These are phyloP conservation scores for Grigorovia jiainica DNA, from an alignment of 805 yeast genomes.

Conservation along the genomic window DNA sequence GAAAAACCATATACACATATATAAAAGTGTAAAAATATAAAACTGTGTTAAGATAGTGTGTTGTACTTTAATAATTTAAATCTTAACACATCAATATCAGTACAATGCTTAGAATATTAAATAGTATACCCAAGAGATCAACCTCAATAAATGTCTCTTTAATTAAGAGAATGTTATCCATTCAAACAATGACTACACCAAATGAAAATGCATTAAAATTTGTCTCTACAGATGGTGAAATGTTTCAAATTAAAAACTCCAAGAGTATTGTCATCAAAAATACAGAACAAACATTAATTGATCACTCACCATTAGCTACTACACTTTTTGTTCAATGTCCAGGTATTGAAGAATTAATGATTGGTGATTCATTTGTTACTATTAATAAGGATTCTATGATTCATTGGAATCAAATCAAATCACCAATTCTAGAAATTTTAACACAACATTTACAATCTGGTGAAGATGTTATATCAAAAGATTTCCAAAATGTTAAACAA, in stretches of 20 bases:
- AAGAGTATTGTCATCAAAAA: slow-evolving; percentile 27
- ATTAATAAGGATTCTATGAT: slow-evolving; percentile 58
- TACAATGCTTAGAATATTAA: not conserved
- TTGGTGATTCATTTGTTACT: slow-evolving; percentile 66
- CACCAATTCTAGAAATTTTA: slow-evolving; percentile 40
- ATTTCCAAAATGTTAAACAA: slow-evolving; percentile 23
- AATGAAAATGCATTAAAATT: slow-evolving; percentile 69
- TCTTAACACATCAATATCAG: not conserved
- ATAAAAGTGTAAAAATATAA: too few species aligned
- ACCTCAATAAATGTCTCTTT: not conserved
- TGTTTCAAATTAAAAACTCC: slow-evolving; percentile 25
- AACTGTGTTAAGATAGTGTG: too few species aligned
- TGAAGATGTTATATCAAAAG: slow-evolving; percentile 16
- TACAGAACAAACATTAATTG: slow-evolving; percentile 25
- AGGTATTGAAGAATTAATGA: slow-evolving; percentile 56
- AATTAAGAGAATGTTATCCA: slow-evolving; percentile 14
- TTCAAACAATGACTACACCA: slow-evolving; percentile 54
- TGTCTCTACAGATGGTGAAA: slow-evolving; percentile 32
- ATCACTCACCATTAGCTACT: slow-evolving; percentile 53
- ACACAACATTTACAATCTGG: slow-evolving; percentile 25
- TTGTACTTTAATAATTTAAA: not conserved
- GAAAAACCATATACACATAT: not conserved
- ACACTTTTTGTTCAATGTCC: slow-evolving; percentile 42
- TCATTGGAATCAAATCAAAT: slow-evolving; percentile 66
- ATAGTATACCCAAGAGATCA: not conserved